A percentile compares a stretch with the other conserved stretches of the same genome.
Conservation (phyloP, 441 rosid genomes). For the Croton laevigatus region DNA sequence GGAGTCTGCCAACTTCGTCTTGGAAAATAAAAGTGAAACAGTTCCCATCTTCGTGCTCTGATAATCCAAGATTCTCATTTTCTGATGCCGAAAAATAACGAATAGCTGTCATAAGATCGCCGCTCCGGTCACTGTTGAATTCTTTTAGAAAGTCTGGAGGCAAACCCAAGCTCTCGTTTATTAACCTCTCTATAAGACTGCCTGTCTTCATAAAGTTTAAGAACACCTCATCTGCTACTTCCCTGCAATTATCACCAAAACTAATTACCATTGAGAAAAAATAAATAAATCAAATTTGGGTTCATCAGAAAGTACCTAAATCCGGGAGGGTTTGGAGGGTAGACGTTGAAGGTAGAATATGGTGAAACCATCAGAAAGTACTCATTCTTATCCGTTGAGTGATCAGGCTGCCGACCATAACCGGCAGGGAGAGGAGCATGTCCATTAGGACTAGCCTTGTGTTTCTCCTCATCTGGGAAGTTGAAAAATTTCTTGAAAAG, state of each 20-base stretch:
- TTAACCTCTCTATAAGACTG: conserved; percentile 33
- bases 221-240: conserved; percentile 42
- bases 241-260: conserved; percentile 21
- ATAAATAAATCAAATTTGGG: no score
- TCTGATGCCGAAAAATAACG: conserved; percentile 42
- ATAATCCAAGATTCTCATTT: conserved; percentile 36
- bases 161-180: conserved; percentile 43
- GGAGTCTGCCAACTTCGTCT: conserved; percentile 47
- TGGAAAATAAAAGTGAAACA: conserved; percentile 51
- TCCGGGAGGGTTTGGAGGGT: conserved; percentile 43
- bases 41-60: conserved; percentile 47
- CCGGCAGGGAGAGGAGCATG: conserved; percentile 43
- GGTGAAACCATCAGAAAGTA: conserved; percentile 39
- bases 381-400: conserved; percentile 45
- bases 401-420: conserved; percentile 32
- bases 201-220: conserved; percentile 28
- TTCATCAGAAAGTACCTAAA: conserved; percentile 27
- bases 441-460: conserved; percentile 17
- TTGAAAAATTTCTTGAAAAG: conserved; percentile 39
- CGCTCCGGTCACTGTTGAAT: conserved; percentile 46
- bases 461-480: conserved; percentile 36
- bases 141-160: conserved; percentile 39
- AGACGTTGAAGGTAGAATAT: conserved; percentile 39
- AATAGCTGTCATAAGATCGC: conserved; percentile 42
- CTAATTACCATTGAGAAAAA: background rate